Percentiles rank a stretch among this genome's conserved stretches.
phyloP scores from a whole-genome alignment of 2,329 filamentous ascomycete genomes.

The Scedosporium minutisporum region DNA sequence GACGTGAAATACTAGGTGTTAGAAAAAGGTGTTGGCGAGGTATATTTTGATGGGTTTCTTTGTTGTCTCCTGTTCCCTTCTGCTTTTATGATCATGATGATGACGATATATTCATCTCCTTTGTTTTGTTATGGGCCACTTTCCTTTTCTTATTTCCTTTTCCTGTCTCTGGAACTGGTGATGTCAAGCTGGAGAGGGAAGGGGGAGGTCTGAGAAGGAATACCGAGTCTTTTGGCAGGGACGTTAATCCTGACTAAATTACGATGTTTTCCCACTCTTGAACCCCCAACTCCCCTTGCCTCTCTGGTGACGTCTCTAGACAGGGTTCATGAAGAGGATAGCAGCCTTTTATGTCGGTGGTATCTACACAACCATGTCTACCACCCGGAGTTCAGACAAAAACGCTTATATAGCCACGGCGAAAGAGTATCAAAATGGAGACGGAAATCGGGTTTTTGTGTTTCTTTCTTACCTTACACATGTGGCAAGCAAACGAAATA shows the following conservation, averaged over 20 bases:
- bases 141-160: slow-evolving; percentile 4
- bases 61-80: neutral
- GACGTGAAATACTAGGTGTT: no score
- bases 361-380: slow-evolving; percentile 5
- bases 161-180: neutral
- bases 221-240: slow-evolving; percentile 7
- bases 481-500: neutral
- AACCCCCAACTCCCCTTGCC: neutral
- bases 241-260: slow-evolving; percentile 4
- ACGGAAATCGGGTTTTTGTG: neutral
- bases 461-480: neutral
- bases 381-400: slow-evolving; percentile 4
- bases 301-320: neutral
- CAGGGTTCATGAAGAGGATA: no score
- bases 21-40: no score
- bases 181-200: neutral
- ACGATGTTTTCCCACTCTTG: slow-evolving; percentile 2
- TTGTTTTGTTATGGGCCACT: neutral
- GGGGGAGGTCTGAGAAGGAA: neutral
- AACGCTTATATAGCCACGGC: slow-evolving; percentile 5
- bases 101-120: neutral
- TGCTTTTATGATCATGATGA: slow-evolving; percentile 8
- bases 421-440: neutral
- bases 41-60: neutral
- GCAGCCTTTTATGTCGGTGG: neutral